Base-by-base conservation (phyloP, 129 eudicot genomes). In the Chrysanthemum seticuspe region DNA sequence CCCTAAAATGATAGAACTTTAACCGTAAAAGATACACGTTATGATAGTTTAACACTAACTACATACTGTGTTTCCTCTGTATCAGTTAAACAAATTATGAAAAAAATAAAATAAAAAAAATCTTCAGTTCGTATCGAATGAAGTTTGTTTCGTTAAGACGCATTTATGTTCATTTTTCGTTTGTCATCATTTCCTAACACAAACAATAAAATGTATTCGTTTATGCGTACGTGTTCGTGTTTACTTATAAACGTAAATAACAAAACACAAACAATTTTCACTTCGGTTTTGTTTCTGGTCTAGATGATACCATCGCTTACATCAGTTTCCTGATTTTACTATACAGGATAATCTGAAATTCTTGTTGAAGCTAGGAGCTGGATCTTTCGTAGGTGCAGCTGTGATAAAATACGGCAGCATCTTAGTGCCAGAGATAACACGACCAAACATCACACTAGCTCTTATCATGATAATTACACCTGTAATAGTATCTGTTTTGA, bases 351-450 rank as follows among this genome's bases (percentile, higher is more conserved):
- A 87, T 67, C 15, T 82, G 79, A 79, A 57, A 56, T 90, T 84
- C 76, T 23, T 90, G 85, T 72, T 78, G 55, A 83, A 85, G 71
- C 78, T 89, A 12, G 90, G 83, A 54, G 85, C 31, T 14, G 93
- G 90, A 47, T 87, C 96, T 0, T 63, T 90, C 3, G 67, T 71
- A 67, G 93, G 85, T 0, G 87, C 90, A 34, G 93, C 90, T 13
- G 83, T 83, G 1, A 85, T 90, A 0, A 90, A 89, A 54, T 90
- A 90, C 44, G 96, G 88, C 48, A 84, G 96, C 73, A 56, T 83
- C 15, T 47, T 85, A 21, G 31, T 87, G 40, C 93, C 96, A 6
- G 84, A 83, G 67, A 90, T 90, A 47, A 87, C 96, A 31, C 78
- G 48, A n/a, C 96, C 96, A 10, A 87, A 85, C 83, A 70, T 90